A percentile compares a stretch with the other conserved stretches of the same genome.
These are phyloP conservation scores for Teunomyces kruisii DNA, from an alignment of 805 yeast species.

Conservation along the genomic window DNA sequence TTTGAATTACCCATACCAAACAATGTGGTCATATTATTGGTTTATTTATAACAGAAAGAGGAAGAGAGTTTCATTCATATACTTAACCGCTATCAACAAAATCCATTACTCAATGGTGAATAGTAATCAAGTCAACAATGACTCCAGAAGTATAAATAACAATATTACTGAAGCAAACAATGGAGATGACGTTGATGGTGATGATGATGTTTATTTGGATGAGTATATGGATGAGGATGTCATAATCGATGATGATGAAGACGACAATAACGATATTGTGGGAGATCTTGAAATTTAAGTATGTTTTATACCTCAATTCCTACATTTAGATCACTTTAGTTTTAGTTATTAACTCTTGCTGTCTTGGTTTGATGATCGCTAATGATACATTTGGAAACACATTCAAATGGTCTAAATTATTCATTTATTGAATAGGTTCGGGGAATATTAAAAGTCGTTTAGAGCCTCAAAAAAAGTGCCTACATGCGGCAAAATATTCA, in stretches of 20 bases:
- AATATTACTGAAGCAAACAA: conserved; percentile 23
- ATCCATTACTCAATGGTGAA: conserved; percentile 36
- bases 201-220: conserved; percentile 21
- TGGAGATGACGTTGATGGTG: conserved; percentile 25
- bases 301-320: not conserved
- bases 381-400: no score
- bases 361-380: no score
- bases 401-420: no score
- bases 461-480: no score
- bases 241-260: conserved; percentile 14
- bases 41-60: conserved; percentile 88
- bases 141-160: conserved; percentile 17
- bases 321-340: no score
- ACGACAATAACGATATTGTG: conserved; percentile 30
- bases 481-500: no score
- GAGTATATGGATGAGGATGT: conserved; percentile 20
- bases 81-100: conserved; percentile 54
- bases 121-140: conserved; percentile 17
- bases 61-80: conserved; percentile 87
- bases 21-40: conserved; percentile 80
- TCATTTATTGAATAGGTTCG: no score
- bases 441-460: no score
- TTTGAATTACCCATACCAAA: conserved; percentile 43
- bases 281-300: conserved; percentile 38
- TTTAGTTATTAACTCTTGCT: no score